Conservation (phyloP, 306 rosid species). For the Echinosophora koreensis region DNA sequence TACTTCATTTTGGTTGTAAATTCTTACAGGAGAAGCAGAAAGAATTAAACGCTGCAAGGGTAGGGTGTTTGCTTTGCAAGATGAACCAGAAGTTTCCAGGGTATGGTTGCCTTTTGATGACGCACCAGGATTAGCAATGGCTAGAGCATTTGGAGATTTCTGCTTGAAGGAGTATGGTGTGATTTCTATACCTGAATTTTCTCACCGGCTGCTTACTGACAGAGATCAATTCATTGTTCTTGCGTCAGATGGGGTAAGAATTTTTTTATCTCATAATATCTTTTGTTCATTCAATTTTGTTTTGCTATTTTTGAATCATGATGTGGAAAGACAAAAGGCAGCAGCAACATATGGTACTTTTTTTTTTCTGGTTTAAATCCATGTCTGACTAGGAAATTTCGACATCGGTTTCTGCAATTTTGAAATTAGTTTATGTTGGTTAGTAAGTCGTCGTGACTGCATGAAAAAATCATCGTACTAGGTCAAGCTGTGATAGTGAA, state of each 20-base stretch:
- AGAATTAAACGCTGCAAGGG: constrained; percentile 96
- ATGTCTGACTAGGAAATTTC: neutral
- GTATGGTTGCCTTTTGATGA: constrained; percentile 99
- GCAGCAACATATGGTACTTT: too few species aligned
- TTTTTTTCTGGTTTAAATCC: neutral
- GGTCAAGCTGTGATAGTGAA: constrained; percentile 23
- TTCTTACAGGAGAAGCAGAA: constrained; percentile 87
- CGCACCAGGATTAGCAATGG: constrained; percentile 99
- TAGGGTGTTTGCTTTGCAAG: constrained; percentile 96
- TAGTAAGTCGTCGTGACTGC: constrained; percentile 8
- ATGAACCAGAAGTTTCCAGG: constrained; percentile 95
- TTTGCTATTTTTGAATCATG: neutral
- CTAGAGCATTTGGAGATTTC: constrained; percentile 98
- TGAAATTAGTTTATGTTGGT: constrained; percentile 35
- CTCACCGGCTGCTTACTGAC: constrained; percentile 77
- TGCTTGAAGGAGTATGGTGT: constrained; percentile 99
- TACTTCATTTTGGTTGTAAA: constrained; percentile 28
- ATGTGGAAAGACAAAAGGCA: too few species aligned
- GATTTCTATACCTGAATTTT: constrained; percentile 95
- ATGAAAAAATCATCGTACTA: constrained; percentile 24
- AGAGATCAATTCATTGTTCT: constrained; percentile 92
- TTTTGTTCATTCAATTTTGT: neutral
- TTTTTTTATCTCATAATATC: constrained; percentile 17
- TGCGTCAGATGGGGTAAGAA: constrained; percentile 94
- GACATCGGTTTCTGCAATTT: constrained; percentile 23